Evolutionary conservation across 2,329 filamentous ascomycete genomes (phyloP).

Genomic region (Ceratocystis huliohia): DNA sequence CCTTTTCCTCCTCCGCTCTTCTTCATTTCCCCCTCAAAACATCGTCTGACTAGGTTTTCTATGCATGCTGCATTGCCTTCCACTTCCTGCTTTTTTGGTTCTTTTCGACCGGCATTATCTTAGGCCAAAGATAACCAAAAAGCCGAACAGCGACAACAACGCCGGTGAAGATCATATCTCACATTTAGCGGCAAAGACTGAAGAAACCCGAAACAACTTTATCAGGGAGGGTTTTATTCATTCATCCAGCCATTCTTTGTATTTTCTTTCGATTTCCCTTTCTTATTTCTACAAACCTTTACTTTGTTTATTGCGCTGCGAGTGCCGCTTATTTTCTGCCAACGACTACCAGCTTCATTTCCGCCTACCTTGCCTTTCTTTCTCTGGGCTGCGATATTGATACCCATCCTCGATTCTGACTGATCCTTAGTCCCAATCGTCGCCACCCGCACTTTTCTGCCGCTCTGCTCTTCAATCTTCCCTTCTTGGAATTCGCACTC

Average conservation of each 20-base stretch:
- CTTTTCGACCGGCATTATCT: slow-evolving; percentile 1
- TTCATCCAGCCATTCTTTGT: neutral
- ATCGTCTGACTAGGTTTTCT: neutral
- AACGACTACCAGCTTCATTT: neutral
- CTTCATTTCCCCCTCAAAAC: slow-evolving; percentile 1
- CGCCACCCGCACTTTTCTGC: neutral
- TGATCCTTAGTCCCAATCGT: neutral
- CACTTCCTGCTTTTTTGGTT: neutral
- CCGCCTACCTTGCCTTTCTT: neutral
- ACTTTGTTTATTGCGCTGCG: neutral
- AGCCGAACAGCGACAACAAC: neutral
- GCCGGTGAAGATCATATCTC: neutral
- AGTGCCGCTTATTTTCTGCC: neutral
- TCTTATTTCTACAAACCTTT: neutral
- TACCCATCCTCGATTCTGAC: neutral
- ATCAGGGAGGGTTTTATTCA: neutral
- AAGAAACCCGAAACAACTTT: neutral
- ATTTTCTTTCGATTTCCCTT: neutral
- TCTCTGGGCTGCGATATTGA: neutral
- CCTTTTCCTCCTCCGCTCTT: neutral
- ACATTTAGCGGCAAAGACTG: neutral
- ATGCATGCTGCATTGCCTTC: slow-evolving; percentile 1
- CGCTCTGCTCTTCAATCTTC: neutral
- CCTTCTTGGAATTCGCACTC: neutral
- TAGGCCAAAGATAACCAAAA: neutral